Conservation (phyloP, 1,284 basidiomycete genomes). For the Rhodotorula sp. region DNA sequence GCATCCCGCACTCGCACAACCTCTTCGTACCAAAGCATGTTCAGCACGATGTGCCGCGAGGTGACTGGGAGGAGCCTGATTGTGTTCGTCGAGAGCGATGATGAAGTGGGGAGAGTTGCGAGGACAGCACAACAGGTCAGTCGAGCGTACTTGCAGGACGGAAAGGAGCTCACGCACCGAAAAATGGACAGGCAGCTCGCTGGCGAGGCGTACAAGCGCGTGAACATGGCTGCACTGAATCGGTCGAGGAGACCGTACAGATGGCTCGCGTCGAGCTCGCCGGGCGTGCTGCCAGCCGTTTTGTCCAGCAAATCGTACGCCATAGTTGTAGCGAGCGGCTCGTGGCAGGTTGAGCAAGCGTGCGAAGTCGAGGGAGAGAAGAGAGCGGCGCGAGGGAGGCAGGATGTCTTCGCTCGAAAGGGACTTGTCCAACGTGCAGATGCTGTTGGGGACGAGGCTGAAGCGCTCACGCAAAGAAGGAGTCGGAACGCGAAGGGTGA, state of each 20-base stretch:
- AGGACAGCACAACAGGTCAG: too few relatives aligned
- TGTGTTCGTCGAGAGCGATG: neutral
- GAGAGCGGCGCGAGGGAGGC: neutral
- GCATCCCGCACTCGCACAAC: slow-evolving; percentile 65
- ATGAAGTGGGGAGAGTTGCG: neutral
- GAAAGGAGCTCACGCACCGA: slow-evolving; percentile 57
- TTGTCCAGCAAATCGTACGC: neutral
- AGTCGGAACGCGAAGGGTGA: neutral
- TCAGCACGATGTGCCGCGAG: slow-evolving; percentile 87
- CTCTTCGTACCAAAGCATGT: slow-evolving; percentile 84
- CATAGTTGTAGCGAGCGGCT: too few relatives aligned
- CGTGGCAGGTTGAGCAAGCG: too few relatives aligned
- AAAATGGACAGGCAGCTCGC: slow-evolving; percentile 93
- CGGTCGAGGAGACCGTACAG: slow-evolving; percentile 67
- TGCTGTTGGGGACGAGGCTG: too few relatives aligned
- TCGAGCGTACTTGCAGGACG: neutral
- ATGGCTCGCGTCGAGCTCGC: neutral
- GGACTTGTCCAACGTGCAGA: too few relatives aligned
- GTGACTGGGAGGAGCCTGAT: slow-evolving; percentile 71
- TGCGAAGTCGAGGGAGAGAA: too few relatives aligned
- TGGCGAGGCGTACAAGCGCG: slow-evolving; percentile 79
- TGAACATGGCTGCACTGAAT: slow-evolving; percentile 78
- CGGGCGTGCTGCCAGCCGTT: neutral
- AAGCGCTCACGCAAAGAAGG: too few relatives aligned
- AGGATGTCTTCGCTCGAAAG: too few relatives aligned